Conservation (phyloP, 495 filamentous ascomycete genomes). For the Aspergillus mulundensis region DNA sequence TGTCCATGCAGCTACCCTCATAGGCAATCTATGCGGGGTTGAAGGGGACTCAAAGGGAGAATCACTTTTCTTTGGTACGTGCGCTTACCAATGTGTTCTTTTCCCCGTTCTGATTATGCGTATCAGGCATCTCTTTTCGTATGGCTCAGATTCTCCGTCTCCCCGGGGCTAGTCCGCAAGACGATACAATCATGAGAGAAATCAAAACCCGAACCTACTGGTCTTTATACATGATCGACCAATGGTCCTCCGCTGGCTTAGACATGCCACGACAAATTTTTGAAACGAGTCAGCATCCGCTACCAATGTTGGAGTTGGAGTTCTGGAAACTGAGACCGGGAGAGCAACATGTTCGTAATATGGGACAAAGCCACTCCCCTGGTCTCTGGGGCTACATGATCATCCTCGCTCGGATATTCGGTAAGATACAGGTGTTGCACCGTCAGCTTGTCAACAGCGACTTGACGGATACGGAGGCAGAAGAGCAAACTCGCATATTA, state of each 20-base stretch:
- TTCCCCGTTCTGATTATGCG: too few species aligned
- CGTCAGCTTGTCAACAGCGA: conserved; percentile 11
- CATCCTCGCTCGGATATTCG: conserved; percentile 17
- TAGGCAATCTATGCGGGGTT: conserved; percentile 20
- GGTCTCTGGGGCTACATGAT: conserved; percentile 23
- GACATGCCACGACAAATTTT: conserved; percentile 17
- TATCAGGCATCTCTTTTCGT: conserved; percentile 18
- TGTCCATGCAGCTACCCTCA: conserved; percentile 19
- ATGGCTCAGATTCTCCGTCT: conserved; percentile 22
- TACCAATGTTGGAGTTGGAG: too few species aligned
- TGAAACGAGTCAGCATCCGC: background rate
- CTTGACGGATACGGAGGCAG: conserved; percentile 10
- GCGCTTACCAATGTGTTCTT: too few species aligned
- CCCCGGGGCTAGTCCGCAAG: conserved; percentile 3
- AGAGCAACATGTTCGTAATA: background rate
- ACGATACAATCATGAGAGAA: conserved; percentile 18
- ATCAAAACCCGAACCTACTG: conserved; percentile 23
- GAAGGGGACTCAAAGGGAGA: conserved; percentile 16
- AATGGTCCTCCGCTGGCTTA: conserved; percentile 23
- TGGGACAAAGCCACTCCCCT: background rate
- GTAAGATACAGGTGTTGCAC: conserved; percentile 20
- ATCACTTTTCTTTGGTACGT: conserved; percentile 19
- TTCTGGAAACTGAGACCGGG: too few species aligned
- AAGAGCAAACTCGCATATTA: background rate
- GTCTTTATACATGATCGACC: conserved; percentile 26